Conservation (phyloP, 768 basidiomycete genomes). For the Lactarius trivialis region DNA sequence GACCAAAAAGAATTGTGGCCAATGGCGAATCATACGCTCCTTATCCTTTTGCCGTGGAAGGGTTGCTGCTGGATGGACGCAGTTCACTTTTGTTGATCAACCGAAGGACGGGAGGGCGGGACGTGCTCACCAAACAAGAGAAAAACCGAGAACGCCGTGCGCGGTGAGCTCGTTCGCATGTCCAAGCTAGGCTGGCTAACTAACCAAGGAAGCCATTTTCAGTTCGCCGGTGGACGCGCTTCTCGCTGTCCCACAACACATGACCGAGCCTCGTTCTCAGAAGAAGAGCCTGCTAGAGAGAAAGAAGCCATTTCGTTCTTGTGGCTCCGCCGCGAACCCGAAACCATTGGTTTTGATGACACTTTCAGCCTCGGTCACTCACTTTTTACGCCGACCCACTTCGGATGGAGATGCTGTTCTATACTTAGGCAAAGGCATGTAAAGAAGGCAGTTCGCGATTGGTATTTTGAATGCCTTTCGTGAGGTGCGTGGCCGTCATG, state of each 20-base stretch:
- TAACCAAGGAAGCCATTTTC: background rate
- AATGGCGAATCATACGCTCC: background rate
- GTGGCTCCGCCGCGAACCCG: background rate
- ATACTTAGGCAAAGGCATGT: background rate
- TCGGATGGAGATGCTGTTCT: background rate
- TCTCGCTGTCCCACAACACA: background rate
- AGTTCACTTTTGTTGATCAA: background rate
- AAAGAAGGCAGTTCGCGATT: background rate
- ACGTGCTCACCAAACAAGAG: background rate
- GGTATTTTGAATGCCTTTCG: background rate
- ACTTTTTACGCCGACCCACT: background rate
- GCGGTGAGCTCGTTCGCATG: too few species aligned
- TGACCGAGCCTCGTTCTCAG: background rate
- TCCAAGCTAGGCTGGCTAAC: background rate
- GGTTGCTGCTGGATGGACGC: background rate
- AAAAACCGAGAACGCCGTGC: background rate
- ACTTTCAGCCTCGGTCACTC: background rate
- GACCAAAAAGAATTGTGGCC: background rate
- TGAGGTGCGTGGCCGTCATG: background rate
- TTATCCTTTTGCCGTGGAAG: background rate
- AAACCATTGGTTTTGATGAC: background rate
- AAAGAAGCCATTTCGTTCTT: background rate
- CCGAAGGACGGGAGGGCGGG: background rate
- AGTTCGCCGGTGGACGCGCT: background rate
- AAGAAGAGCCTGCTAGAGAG: background rate